A percentile compares a stretch with the other conserved stretches of the same genome.
Evolutionary conservation across 306 rosid genomes (phyloP).

Genomic region (Vigna radiata): DNA sequence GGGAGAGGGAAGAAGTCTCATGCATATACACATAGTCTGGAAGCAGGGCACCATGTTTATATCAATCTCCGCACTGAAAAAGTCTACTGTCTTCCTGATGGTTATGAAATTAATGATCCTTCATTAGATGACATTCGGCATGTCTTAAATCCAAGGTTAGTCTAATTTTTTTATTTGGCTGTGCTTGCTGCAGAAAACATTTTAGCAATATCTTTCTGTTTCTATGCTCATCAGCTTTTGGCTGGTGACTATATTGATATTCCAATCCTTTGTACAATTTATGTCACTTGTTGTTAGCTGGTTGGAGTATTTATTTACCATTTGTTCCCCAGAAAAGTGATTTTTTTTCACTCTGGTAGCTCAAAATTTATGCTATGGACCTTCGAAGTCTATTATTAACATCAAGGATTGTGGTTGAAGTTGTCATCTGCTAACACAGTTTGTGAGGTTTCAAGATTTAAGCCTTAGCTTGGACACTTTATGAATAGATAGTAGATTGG

Average conservation of each 20-base stretch:
- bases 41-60: slow-evolving; percentile 96
- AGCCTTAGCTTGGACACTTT: not conserved
- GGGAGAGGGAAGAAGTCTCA: slow-evolving; percentile 97
- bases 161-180: slow-evolving; percentile 30
- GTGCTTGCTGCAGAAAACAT: slow-evolving; percentile 18
- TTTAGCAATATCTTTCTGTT: not conserved
- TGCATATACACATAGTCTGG: slow-evolving; percentile 98
- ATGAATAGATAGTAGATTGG: not conserved
- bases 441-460: not conserved
- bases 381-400: not conserved
- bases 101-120: slow-evolving; percentile 95
- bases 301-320: not conserved
- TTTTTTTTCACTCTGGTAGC: not conserved
- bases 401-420: slow-evolving; percentile 3
- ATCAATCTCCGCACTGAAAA: slow-evolving; percentile 93
- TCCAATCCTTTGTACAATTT: slow-evolving; percentile 5
- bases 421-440: slow-evolving; percentile 21
- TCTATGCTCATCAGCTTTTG: not conserved
- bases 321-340: not conserved
- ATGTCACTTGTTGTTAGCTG: slow-evolving; percentile 14
- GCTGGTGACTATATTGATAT: slow-evolving; percentile 9
- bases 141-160: slow-evolving; percentile 92
- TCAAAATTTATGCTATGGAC: slow-evolving; percentile 19
- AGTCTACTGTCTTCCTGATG: slow-evolving; percentile 98
- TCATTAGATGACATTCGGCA: slow-evolving; percentile 98